Base-by-base conservation (phyloP, 768 basidiomycete genomes). In the Xerocomellus chrysenteron region DNA sequence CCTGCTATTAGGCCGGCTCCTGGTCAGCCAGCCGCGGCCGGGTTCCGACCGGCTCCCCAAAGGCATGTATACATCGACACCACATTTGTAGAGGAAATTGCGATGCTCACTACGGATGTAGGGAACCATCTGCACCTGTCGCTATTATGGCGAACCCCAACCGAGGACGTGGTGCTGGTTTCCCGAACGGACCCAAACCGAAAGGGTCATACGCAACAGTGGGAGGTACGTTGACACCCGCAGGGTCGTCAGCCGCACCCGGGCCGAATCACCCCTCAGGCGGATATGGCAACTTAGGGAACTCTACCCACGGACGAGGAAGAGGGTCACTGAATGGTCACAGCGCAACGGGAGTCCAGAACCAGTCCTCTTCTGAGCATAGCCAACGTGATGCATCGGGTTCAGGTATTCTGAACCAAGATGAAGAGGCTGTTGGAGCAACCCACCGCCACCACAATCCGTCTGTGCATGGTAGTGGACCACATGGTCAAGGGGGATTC, bases 121-220 rank as follows among this genome's bases (percentile, higher is more conserved):
- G 68, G 52, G 66, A 67, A 59, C 50, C 72, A 2, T 77, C 81
- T 7, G 78, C 70, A 1, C 80, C 81, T 4, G 77, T 91, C 16
- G 80, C 83, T 35, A 92, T 92, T 53, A 88, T 92, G 86, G 70
- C 81, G 14, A 92, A 93, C 64, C 91, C 91, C 0, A 86, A 87
- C 58, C 71, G 76, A 39, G 76, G 73, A 11, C 77, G 75, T 33
- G 68, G 69, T 6, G 2, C 36, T 46, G 65, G 69, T 28, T 58
- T 52, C 32, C 41, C 57, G 5, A 62, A 62, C 33, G 57, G 52
- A 37, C 21, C 33, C 11, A 57, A 59, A 6, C 33, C 55, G 17
- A 53, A 46, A n/a, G 44, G 42, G 39, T 52, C 57, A 2, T 55
- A 68, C 17, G 50, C 63, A 28, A 10, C 47, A 13, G 50, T 24